Evolutionary conservation across 305 asterid genomes (phyloP).

Genomic region (Solanum hybrid): DNA sequence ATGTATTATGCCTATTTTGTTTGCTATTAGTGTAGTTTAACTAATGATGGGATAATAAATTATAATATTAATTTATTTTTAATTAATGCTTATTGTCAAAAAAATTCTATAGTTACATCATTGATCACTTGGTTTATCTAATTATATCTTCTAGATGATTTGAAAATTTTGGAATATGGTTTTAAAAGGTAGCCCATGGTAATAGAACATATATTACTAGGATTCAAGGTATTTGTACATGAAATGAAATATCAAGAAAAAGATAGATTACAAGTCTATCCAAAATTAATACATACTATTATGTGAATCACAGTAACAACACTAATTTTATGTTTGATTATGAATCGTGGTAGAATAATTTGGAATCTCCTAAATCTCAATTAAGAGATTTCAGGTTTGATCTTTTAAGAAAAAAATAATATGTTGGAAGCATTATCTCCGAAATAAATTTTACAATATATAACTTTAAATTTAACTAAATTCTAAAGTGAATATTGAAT

Average conservation of each 20-base stretch:
- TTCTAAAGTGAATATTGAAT: not conserved
- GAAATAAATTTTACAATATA: not conserved
- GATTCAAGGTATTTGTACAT: not conserved
- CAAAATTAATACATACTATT: not conserved
- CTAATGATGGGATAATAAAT: not conserved
- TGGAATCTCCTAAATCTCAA: not conserved
- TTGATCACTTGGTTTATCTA: not conserved
- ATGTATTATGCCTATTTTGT: not conserved
- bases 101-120: not conserved
- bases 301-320: not conserved
- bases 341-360: not conserved
- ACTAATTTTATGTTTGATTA: not conserved
- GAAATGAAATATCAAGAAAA: not conserved
- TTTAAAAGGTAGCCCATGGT: not conserved
- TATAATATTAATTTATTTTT: not conserved
- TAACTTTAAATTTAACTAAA: not conserved
- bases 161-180: not conserved
- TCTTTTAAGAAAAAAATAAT: not conserved
- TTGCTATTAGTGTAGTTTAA: not conserved
- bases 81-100: not conserved
- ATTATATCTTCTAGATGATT: not conserved
- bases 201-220: not conserved
- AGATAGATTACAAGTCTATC: not conserved
- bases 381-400: not conserved
- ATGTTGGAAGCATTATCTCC: fast-evolving